phyloP scores from a whole-genome alignment of 2,329 filamentous ascomycete genomes.

The Fusarium multiceps region DNA sequence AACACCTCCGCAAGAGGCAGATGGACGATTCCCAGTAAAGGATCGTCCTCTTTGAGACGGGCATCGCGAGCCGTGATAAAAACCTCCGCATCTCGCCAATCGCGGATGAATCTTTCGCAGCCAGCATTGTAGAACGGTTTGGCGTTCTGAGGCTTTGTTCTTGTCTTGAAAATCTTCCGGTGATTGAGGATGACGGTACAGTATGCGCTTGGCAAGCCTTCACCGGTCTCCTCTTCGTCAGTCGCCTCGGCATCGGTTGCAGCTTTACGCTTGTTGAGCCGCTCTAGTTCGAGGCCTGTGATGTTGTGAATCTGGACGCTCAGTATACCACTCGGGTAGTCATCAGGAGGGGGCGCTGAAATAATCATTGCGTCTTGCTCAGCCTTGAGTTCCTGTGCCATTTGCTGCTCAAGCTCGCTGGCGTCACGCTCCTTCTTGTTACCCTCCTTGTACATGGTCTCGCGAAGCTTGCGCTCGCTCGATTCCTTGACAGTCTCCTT shows the following conservation, averaged over 20 bases:
- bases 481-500: conserved; percentile 65
- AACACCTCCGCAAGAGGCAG: conserved; percentile 73
- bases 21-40: conserved; percentile 76
- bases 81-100: conserved; percentile 75
- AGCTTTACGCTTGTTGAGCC: conserved; percentile 66
- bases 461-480: conserved; percentile 72
- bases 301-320: conserved; percentile 80
- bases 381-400: conserved; percentile 71
- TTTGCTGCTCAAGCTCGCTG: conserved; percentile 74
- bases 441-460: conserved; percentile 62
- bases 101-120: conserved; percentile 76
- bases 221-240: conserved; percentile 69
- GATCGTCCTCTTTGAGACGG: conserved; percentile 75
- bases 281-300: conserved; percentile 72
- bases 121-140: conserved; percentile 85
- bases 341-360: conserved; percentile 71
- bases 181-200: conserved; percentile 81
- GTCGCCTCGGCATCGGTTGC: conserved; percentile 58
- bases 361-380: conserved; percentile 73
- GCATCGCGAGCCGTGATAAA: conserved; percentile 75
- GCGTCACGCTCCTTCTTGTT: conserved; percentile 64
- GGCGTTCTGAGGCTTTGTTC: conserved; percentile 81
- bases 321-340: conserved; percentile 73
- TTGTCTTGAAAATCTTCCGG: conserved; percentile 73
- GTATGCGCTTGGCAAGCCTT: conserved; percentile 75